Evolutionary conservation across 768 basidiomycete genomes (phyloP).

Genomic region (Clitopilus passeckerianus): DNA sequence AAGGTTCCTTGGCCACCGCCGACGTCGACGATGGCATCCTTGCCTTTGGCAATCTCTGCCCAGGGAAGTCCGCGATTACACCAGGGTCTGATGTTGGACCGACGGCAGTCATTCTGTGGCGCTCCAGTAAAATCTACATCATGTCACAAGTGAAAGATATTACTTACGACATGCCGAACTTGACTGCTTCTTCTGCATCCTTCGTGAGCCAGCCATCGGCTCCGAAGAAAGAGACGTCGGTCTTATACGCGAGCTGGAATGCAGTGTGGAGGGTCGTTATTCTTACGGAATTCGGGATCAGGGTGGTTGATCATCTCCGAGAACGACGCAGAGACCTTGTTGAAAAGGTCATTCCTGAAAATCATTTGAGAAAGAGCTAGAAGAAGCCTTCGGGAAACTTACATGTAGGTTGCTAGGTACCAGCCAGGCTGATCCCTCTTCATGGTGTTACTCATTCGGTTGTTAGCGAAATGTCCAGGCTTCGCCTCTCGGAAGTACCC

Average conservation of each 20-base stretch:
- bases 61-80: slow-evolving; percentile 34
- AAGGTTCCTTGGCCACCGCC: slow-evolving; percentile 36
- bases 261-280: slow-evolving; percentile 29
- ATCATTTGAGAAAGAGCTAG: background rate
- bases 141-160: background rate
- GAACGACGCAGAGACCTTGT: slow-evolving; percentile 25
- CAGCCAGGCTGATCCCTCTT: slow-evolving; percentile 28
- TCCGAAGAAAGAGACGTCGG: slow-evolving; percentile 28
- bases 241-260: slow-evolving; percentile 31
- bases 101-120: slow-evolving; percentile 27
- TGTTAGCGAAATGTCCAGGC: slow-evolving; percentile 31
- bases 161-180: slow-evolving; percentile 28
- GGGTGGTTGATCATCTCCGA: slow-evolving; percentile 29
- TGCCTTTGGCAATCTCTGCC: slow-evolving; percentile 25
- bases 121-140: background rate
- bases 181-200: slow-evolving; percentile 28
- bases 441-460: slow-evolving; percentile 28
- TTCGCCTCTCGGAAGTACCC: slow-evolving; percentile 32
- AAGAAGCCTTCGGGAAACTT: slow-evolving; percentile 2
- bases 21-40: slow-evolving; percentile 33
- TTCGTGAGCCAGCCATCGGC: slow-evolving; percentile 30
- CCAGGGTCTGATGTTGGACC: slow-evolving; percentile 34
- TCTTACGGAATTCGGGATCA: slow-evolving; percentile 26
- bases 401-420: slow-evolving; percentile 33
- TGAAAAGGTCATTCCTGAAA: slow-evolving; percentile 27